Evolutionary conservation across 768 basidiomycete species (phyloP).

Genomic region (Lactarius quietus): DNA sequence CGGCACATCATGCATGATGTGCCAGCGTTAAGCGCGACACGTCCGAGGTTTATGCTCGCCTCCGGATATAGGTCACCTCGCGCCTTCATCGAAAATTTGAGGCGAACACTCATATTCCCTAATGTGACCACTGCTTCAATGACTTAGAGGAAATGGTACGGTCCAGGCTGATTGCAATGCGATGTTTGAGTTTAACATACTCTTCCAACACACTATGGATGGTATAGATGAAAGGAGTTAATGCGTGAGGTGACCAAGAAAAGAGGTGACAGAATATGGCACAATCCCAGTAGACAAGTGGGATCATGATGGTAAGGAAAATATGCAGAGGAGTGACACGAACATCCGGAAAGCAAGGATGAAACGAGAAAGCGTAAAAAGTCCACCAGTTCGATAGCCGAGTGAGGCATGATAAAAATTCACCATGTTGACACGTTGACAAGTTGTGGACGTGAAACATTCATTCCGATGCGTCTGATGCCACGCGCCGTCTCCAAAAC

Average conservation of each 20-base stretch:
- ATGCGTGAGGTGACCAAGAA: neutral
- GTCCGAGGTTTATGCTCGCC: neutral
- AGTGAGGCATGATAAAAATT: neutral
- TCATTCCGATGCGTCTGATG: neutral
- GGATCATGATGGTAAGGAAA: neutral
- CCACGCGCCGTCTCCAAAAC: constrained; percentile 6
- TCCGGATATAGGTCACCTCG: neutral
- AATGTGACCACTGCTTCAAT: neutral
- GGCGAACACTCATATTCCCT: neutral
- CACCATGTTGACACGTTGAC: neutral
- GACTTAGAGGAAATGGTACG: neutral
- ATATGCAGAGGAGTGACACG: neutral
- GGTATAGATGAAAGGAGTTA: neutral
- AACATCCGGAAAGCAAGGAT: neutral
- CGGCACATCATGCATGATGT: neutral
- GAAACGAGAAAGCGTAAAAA: neutral
- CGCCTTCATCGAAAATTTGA: neutral
- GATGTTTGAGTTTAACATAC: neutral
- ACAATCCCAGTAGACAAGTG: neutral
- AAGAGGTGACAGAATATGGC: neutral
- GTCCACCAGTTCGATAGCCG: neutral
- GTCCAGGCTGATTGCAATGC: neutral
- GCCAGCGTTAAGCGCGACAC: neutral
- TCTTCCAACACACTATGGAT: neutral
- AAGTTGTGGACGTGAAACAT: neutral